Conservation (phyloP, 2,329 filamentous ascomycete genomes). For the Furcasterigmium sp. region DNA sequence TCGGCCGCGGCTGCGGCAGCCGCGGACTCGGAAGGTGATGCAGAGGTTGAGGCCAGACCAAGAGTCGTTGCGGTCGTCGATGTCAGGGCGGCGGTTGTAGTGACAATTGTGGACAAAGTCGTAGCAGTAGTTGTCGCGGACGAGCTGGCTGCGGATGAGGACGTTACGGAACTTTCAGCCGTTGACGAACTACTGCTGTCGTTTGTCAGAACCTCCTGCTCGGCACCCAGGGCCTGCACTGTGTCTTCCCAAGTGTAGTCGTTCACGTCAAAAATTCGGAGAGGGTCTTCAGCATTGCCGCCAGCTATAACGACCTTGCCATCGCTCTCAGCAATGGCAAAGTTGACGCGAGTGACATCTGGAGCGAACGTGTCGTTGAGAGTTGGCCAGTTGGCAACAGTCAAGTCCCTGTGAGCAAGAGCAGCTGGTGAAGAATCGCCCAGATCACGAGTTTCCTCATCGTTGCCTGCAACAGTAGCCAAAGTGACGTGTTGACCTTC, state of each 20-base stretch:
- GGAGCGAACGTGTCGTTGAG: constrained; percentile 77
- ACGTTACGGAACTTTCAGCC: constrained; percentile 17
- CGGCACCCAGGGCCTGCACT: constrained; percentile 51
- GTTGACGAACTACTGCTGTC: constrained; percentile 18
- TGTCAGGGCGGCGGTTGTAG: constrained; percentile 19
- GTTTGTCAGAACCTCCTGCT: constrained; percentile 30
- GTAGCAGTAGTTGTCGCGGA: constrained; percentile 15
- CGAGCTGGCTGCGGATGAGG: constrained; percentile 14
- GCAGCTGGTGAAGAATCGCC: not conserved
- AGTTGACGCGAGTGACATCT: constrained; percentile 57
- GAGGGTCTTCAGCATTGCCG: constrained; percentile 58
- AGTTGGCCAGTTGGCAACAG: constrained; percentile 61
- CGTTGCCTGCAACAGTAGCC: constrained; percentile 21
- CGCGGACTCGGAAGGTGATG: constrained; percentile 20
- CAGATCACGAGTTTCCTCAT: not conserved
- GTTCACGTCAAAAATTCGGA: constrained; percentile 73
- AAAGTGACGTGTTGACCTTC: constrained; percentile 48
- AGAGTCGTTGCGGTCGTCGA: constrained; percentile 20
- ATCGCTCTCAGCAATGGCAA: constrained; percentile 64
- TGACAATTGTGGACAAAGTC: constrained; percentile 21
- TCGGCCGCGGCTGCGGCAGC: constrained; percentile 20
- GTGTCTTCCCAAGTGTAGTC: constrained; percentile 77
- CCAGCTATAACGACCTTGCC: constrained; percentile 69
- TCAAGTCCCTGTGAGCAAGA: constrained; percentile 38
- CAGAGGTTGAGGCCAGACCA: constrained; percentile 12